Evolutionary conservation across 2,329 filamentous ascomycete genomes (phyloP), one percentile per base, ranked within the genome.

Genomic region (Botrytis medusae): DNA sequence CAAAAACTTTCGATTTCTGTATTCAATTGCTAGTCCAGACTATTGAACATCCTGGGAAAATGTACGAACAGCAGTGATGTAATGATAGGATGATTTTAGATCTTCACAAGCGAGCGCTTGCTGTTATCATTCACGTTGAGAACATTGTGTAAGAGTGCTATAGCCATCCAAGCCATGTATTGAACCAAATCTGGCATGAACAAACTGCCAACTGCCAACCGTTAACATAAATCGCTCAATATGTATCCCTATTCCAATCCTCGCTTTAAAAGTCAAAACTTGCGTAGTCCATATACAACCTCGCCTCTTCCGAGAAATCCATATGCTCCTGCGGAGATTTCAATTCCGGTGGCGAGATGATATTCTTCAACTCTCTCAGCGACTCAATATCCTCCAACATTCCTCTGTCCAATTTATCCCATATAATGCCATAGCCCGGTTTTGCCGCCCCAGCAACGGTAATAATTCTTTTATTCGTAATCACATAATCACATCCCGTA

Each of bases 401-500:
- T 4, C 81, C 80, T 2, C 75, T 75, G 62, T 82, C 79, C 46
- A 85, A 74, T 7, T 75, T 78, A 1, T 82, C 80, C 77, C 84
- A 84, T n/a, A 84, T 69, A 16, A 84, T 81, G 0, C 82, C 82
- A 69, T 77, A 78, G 0, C 72, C 77, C 2, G 83, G 82, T 74
- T 84, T 84, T 18, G 77, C 73, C 1, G 79, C 80, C 0, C 69
- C 77, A 14, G 78, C 60, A 0, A 82, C 77, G 32, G 80, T 75
- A 18, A 83, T 75, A 1, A 80, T 65, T 59, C 75, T 77, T 12
- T 81, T 79, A 9, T 83, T 81, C 4, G 83, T 84, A 29, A 83
- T 76, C 14, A 85, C 77, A 54, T 81, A 80, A 74, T 85, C 83
- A 73, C 82, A 84, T 20, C 83, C 82, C 1, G 83, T 83, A 75